Conservation (phyloP, 1,139 yeast genomes). For the Saccharomyces hybrid region DNA sequence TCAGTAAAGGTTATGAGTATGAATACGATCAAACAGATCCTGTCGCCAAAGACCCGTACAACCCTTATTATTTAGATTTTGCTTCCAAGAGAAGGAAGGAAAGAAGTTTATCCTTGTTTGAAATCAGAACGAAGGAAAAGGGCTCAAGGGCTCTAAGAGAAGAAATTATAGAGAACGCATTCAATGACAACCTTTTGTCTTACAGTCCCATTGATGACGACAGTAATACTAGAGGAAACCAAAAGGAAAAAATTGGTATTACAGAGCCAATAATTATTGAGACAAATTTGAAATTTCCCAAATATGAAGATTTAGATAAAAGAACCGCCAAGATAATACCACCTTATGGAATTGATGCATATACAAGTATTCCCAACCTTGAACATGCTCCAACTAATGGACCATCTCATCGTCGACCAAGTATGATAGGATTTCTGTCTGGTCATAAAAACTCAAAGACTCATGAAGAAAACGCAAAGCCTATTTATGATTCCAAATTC, state of each 20-base stretch:
- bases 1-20: constrained; percentile 47
- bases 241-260: constrained; percentile 21
- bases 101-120: constrained; percentile 52
- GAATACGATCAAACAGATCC: constrained; percentile 55
- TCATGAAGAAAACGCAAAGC: neutral
- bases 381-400: constrained; percentile 8
- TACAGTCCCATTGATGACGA: constrained; percentile 42
- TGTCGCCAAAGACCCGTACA: constrained; percentile 33
- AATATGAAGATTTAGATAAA: constrained; percentile 25
- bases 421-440: constrained; percentile 27
- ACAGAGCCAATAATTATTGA: constrained; percentile 33
- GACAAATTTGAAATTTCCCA: constrained; percentile 28
- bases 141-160: constrained; percentile 45
- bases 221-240: neutral
- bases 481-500: constrained; percentile 8
- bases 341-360: constrained; percentile 32
- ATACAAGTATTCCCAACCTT: constrained; percentile 13
- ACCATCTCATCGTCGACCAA: constrained; percentile 12
- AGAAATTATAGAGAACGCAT: constrained; percentile 54
- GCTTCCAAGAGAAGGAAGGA: constrained; percentile 37
- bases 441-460: constrained; percentile 15
- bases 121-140: constrained; percentile 52
- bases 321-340: constrained; percentile 24
- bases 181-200: constrained; percentile 53
- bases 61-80: constrained; percentile 35